Conservation (phyloP, 768 basidiomycete genomes). For the Dioszegia aurantiaca region DNA sequence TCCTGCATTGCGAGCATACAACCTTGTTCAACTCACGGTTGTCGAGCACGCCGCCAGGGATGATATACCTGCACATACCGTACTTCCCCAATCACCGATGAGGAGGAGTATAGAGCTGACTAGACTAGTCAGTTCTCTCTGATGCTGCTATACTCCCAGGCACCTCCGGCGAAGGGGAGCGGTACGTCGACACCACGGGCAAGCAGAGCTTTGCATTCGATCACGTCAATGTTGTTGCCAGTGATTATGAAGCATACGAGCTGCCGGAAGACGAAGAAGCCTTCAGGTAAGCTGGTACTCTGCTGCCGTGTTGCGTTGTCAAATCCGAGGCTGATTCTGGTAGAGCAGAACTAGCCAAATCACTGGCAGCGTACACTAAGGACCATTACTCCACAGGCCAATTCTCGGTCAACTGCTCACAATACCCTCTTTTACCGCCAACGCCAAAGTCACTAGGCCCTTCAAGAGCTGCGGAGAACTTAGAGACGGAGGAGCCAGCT, state of each 20-base stretch:
- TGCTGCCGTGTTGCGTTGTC: not conserved
- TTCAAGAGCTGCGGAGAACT: not conserved
- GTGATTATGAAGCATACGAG: constrained; percentile 66
- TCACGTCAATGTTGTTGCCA: constrained; percentile 72
- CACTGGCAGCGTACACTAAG: constrained; percentile 65
- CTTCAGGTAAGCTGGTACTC: constrained; percentile 60
- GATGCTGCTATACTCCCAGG: constrained; percentile 61
- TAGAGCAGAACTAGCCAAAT: constrained; percentile 69
- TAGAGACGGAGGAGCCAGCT: constrained; percentile 2
- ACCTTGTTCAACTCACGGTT: constrained; percentile 79
- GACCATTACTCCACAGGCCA: constrained; percentile 84
- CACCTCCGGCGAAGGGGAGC: constrained; percentile 58
- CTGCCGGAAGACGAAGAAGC: constrained; percentile 66
- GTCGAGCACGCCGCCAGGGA: constrained; percentile 74
- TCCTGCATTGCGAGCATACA: constrained; percentile 78
- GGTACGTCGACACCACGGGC: constrained; percentile 80
- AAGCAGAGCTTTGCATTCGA: constrained; percentile 78
- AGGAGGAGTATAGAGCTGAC: not conserved
- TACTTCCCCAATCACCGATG: constrained; percentile 51
- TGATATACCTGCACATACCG: constrained; percentile 60
- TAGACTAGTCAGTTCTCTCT: constrained; percentile 74
- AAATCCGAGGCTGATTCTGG: constrained; percentile 11
- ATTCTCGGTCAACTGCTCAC: constrained; percentile 60
- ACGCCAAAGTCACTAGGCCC: constrained; percentile 16
- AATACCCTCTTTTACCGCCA: constrained; percentile 55